phyloP scores from a whole-genome alignment of 2,329 filamentous ascomycete genomes.

The Scortechinia acanthostroma region DNA sequence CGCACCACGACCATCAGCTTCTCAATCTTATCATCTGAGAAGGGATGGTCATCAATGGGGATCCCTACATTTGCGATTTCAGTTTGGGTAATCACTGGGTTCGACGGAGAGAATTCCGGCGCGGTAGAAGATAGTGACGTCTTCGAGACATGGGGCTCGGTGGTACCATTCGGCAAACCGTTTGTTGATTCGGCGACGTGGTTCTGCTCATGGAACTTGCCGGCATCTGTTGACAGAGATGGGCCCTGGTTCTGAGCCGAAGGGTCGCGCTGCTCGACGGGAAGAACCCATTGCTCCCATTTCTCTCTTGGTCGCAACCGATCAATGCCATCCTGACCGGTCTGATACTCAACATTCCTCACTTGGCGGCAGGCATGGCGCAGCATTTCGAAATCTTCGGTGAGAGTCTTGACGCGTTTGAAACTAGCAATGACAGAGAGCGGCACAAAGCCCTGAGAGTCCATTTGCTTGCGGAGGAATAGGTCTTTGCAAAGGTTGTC shows the following conservation, averaged over 20 bases:
- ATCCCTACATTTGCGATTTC: slow-evolving; percentile 8
- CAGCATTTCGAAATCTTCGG: slow-evolving; percentile 66
- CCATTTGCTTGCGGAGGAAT: slow-evolving; percentile 85
- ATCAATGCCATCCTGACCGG: slow-evolving; percentile 72
- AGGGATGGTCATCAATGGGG: slow-evolving; percentile 18
- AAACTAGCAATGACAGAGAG: slow-evolving; percentile 77
- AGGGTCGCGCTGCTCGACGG: slow-evolving; percentile 63
- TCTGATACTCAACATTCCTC: slow-evolving; percentile 64
- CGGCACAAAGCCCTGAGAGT: slow-evolving; percentile 84
- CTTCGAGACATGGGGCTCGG: slow-evolving; percentile 33
- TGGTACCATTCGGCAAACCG: slow-evolving; percentile 10
- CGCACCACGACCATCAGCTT: too few species aligned
- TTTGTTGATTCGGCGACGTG: slow-evolving; percentile 14
- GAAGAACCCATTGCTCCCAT: slow-evolving; percentile 76
- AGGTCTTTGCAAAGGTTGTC: slow-evolving; percentile 92
- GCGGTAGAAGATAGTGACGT: slow-evolving; percentile 50
- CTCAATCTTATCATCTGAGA: too few species aligned
- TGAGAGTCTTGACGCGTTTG: slow-evolving; percentile 72
- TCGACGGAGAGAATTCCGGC: slow-evolving; percentile 25
- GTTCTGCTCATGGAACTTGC: slow-evolving; percentile 26
- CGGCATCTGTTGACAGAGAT: slow-evolving; percentile 26
- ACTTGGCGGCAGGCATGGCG: slow-evolving; percentile 71
- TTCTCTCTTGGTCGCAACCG: slow-evolving; percentile 67
- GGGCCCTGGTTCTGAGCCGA: slow-evolving; percentile 70
- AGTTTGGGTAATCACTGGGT: not conserved